Conservation (phyloP, 495 filamentous ascomycete species). For the Opeltia flavorubescens region DNA sequence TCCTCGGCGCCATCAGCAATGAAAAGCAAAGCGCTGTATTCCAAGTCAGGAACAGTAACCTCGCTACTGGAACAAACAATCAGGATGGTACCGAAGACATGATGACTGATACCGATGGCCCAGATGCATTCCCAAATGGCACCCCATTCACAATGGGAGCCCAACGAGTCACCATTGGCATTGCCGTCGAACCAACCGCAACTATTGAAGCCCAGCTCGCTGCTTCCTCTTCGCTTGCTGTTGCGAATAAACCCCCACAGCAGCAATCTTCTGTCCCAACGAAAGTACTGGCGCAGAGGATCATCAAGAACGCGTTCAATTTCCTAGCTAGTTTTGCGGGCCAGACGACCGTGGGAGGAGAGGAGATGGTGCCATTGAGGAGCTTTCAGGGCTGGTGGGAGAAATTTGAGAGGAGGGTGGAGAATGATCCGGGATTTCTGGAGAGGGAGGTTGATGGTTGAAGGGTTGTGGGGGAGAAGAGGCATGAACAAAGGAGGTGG, state of each 20-base stretch:
- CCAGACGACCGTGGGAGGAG: slow-evolving; percentile 30
- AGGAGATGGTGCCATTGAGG: slow-evolving; percentile 78
- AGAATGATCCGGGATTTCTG: slow-evolving; percentile 76
- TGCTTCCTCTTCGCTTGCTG: slow-evolving; percentile 23
- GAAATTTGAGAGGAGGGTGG: slow-evolving; percentile 84
- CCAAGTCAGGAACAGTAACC: slow-evolving; percentile 33
- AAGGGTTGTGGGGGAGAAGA: not conserved
- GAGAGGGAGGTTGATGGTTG: slow-evolving; percentile 52
- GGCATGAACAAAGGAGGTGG: too few relatives aligned
- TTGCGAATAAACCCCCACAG: not conserved
- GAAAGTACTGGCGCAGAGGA: slow-evolving; percentile 71
- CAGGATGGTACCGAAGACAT: slow-evolving; percentile 25
- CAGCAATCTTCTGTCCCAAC: slow-evolving; percentile 32
- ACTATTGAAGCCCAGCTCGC: slow-evolving; percentile 55
- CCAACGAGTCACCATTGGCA: slow-evolving; percentile 52
- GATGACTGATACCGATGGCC: slow-evolving; percentile 26
- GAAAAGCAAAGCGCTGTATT: slow-evolving; percentile 88
- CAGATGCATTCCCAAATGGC: not conserved
- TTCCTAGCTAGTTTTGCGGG: slow-evolving; percentile 80
- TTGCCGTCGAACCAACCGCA: slow-evolving; percentile 66
- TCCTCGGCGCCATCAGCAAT: slow-evolving; percentile 76
- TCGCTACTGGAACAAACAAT: not conserved
- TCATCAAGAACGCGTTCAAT: slow-evolving; percentile 96
- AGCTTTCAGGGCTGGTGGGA: slow-evolving; percentile 94
- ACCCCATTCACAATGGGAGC: slow-evolving; percentile 14